phyloP scores from a whole-genome alignment of 1,139 yeast species.

The Yamadazyma epiphylla region DNA sequence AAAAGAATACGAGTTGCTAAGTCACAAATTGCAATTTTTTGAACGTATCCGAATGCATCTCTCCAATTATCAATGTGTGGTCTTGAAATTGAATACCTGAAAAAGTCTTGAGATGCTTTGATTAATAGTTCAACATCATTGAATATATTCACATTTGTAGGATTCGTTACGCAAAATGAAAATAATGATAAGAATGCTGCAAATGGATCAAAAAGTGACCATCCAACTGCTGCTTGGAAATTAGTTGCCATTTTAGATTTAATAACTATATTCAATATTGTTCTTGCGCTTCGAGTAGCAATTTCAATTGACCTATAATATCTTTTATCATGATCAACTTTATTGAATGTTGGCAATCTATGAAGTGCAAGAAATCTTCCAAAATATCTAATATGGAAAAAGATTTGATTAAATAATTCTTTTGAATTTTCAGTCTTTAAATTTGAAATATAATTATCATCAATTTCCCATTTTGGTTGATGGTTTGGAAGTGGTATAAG shows the following conservation, averaged over 20 bases:
- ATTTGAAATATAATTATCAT: no score
- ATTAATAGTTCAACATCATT: constrained; percentile 28
- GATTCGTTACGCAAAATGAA: constrained; percentile 26
- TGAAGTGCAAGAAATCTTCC: constrained; percentile 33
- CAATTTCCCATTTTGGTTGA: no score
- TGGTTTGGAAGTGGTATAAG: no score
- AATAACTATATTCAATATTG: constrained; percentile 22
- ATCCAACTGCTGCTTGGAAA: constrained; percentile 23
- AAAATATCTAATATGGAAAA: constrained; percentile 11
- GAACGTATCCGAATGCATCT: constrained; percentile 9
- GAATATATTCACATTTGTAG: constrained; percentile 19
- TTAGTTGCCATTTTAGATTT: constrained; percentile 13
- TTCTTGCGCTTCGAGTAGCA: constrained; percentile 29
- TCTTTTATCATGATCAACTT: constrained; percentile 10
- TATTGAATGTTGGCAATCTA: constrained; percentile 19
- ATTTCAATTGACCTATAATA: constrained; percentile 16
- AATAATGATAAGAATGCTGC: constrained; percentile 30
- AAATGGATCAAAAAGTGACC: constrained; percentile 30
- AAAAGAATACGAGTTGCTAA: constrained; percentile 17
- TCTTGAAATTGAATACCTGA: constrained; percentile 4
- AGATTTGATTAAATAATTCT: neutral
- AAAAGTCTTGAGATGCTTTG: constrained; percentile 12
- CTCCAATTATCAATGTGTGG: constrained; percentile 1
- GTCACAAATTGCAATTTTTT: constrained; percentile 15
- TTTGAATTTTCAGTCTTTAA: no score